A percentile compares a stretch with the other conserved stretches of the same genome.
Evolutionary conservation across 257 asterid genomes (phyloP).

Genomic region (Nemophila menziesii): DNA sequence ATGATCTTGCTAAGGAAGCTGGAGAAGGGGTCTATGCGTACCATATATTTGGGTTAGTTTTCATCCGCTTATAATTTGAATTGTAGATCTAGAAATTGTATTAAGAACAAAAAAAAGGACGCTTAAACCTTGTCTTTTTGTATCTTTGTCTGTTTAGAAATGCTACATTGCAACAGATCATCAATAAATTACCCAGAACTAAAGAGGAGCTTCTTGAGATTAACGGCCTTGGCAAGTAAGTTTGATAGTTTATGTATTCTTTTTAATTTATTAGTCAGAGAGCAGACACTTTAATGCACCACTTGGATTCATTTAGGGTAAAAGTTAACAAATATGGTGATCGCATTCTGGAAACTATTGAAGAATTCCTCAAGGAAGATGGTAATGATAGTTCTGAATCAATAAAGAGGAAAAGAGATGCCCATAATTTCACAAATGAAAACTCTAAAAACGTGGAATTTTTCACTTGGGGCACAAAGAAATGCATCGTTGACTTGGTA

Average conservation of each 20-base stretch:
- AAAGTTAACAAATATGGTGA: slow-evolving; percentile 69
- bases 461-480: slow-evolving; percentile 29
- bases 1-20: slow-evolving; percentile 42
- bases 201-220: slow-evolving; percentile 72
- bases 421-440: slow-evolving; percentile 9
- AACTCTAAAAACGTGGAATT: slow-evolving; percentile 22
- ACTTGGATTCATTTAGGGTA: slow-evolving; percentile 31
- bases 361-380: slow-evolving; percentile 37
- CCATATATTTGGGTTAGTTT: slow-evolving; percentile 66
- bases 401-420: slow-evolving; percentile 41
- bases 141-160: slow-evolving; percentile 30
- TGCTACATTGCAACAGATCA: slow-evolving; percentile 43
- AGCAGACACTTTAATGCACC: slow-evolving; percentile 7
- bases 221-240: slow-evolving; percentile 89
- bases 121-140: no score
- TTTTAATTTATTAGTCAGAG: slow-evolving; percentile 4
- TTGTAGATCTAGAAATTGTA: no score
- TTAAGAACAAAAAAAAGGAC: no score
- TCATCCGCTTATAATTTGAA: slow-evolving; percentile 1
- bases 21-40: slow-evolving; percentile 46
- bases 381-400: slow-evolving; percentile 58
- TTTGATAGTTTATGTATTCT: slow-evolving; percentile 9
- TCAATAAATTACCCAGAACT: slow-evolving; percentile 53
- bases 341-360: slow-evolving; percentile 59
- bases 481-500: no score